Base-by-base conservation (phyloP, 2,329 filamentous ascomycete genomes). In the Nigrospora osmanthi region DNA sequence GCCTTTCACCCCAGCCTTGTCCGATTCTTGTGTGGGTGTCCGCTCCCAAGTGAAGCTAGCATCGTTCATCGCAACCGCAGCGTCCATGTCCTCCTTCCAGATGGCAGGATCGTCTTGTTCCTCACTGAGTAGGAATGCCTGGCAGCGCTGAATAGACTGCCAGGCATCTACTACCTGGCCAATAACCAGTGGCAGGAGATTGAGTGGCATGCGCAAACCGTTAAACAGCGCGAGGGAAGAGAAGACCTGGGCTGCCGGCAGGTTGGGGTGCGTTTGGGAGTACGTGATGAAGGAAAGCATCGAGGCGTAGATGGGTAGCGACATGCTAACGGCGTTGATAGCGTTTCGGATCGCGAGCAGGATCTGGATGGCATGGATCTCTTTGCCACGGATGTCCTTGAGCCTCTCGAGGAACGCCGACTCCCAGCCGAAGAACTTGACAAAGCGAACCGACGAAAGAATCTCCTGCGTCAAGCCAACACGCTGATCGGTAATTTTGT, bases 351-450 rank as follows among this genome's bases (percentile, higher is more conserved):
- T 87, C 1, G 86, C 80, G 28, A 97, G 69, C 38, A 97, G 68
- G 13, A 89, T 69, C 61, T 95, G 90, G 47, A 97, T 89, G n/a
- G 85, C 80, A 46, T 75, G 70, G 49, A 97, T 89, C 63, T 97
- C 91, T 48, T 76, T 76, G 43, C 73, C 73, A 47, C 91, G 80
- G 49, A 95, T 85, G 19, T 81, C 75, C 41, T 80, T 79, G 14
- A 96, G 74, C 13, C 89, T 81, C 42, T 81, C 74, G 12, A 96
- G 69, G 58, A 97, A 96, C 32, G 87, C 85, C 47, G 78, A 84
- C 61, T 97, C 91, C 91, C 91, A 97, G 9, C 89, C 90, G 60
- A 96, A 97, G 63, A 81, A 96, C 63, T 97, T 97, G 66, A 97
- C 91, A 58, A 97, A 96, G 23, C 90, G 80, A 19, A 96, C 90